A percentile compares a stretch with the other conserved stretches of the same genome.
Conservation (phyloP, 1,139 yeast genomes). For the Debaryomyces psychrophilus region DNA sequence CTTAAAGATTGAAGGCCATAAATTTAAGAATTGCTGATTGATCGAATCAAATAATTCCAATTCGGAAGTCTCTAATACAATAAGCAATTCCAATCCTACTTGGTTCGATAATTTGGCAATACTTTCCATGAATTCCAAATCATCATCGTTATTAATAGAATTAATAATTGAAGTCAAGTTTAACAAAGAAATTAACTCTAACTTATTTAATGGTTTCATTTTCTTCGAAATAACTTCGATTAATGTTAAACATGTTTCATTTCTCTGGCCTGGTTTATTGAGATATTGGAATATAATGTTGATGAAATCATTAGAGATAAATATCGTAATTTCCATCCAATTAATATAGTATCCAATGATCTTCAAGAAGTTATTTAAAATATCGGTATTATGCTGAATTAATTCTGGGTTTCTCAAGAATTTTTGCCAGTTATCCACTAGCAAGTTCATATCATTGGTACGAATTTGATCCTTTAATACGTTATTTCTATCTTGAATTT, state of each 20-base stretch:
- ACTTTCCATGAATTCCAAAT: conserved; percentile 75
- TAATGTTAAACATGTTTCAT: conserved; percentile 71
- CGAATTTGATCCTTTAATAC: conserved; percentile 81
- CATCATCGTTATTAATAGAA: conserved; percentile 38
- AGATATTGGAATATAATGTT: conserved; percentile 65
- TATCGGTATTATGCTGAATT: conserved; percentile 36
- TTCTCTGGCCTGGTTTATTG: conserved; percentile 47
- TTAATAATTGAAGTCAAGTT: conserved; percentile 62
- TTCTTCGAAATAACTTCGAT: conserved; percentile 85
- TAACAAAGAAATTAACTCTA: conserved; percentile 71
- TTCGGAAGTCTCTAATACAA: conserved; percentile 56
- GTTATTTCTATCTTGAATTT: conserved; percentile 65
- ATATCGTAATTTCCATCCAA: conserved; percentile 90
- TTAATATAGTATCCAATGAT: conserved; percentile 85
- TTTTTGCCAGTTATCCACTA: conserved; percentile 71
- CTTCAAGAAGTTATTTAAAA: conserved; percentile 60
- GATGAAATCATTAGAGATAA: conserved; percentile 69
- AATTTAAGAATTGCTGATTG: conserved; percentile 34
- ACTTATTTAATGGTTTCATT: conserved; percentile 86
- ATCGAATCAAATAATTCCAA: conserved; percentile 49
- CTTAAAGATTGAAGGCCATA: conserved; percentile 74
- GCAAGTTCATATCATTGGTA: conserved; percentile 66
- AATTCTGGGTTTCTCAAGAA: conserved; percentile 43
- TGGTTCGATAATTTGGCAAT: conserved; percentile 75
- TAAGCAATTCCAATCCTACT: conserved; percentile 73